These are phyloP conservation scores for Gloeophyllum trabeum DNA, from an alignment of 768 basidiomycete genomes.

Conservation along the genomic window DNA sequence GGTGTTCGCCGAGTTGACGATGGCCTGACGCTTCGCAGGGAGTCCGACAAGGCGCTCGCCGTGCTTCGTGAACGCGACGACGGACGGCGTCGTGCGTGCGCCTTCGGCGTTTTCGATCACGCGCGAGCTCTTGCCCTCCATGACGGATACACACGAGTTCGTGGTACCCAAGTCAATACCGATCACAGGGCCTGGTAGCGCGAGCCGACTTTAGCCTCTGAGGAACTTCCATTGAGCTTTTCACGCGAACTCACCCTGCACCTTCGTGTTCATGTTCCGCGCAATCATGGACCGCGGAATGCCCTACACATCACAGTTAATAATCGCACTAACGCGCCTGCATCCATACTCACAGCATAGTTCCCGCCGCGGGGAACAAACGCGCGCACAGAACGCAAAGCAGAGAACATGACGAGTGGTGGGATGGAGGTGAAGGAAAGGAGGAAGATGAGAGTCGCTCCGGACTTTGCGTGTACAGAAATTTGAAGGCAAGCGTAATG, in stretches of 20 bases:
- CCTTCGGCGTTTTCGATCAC: conserved; percentile 98
- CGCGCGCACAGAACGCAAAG: conserved; percentile 51
- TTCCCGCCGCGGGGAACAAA: conserved; percentile 47
- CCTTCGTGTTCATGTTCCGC: conserved; percentile 94
- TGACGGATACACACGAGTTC: conserved; percentile 85
- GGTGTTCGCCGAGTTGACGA: conserved; percentile 91
- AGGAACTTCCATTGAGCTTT: background rate
- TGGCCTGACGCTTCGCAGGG: conserved; percentile 94
- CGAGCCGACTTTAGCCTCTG: conserved; percentile 1
- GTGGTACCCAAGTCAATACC: conserved; percentile 97
- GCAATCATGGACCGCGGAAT: conserved; percentile 66
- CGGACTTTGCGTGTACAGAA: too few relatives aligned
- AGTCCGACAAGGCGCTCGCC: conserved; percentile 94
- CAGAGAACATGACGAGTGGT: conserved; percentile 58
- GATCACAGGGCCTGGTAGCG: conserved; percentile 63
- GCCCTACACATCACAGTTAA: conserved; percentile 27
- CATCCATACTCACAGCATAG: conserved; percentile 40
- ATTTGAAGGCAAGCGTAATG: background rate
- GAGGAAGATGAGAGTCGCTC: background rate
- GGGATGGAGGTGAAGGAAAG: conserved; percentile 17
- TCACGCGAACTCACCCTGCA: conserved; percentile 68
- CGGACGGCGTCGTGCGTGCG: conserved; percentile 94
- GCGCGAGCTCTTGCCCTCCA: conserved; percentile 91
- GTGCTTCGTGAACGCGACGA: conserved; percentile 97
- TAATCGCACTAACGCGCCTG: background rate